Percentiles rank a stretch among this genome's conserved stretches.
These are phyloP conservation scores for Citrullus amarus DNA, from an alignment of 306 rosid genomes.

Conservation along the genomic window DNA sequence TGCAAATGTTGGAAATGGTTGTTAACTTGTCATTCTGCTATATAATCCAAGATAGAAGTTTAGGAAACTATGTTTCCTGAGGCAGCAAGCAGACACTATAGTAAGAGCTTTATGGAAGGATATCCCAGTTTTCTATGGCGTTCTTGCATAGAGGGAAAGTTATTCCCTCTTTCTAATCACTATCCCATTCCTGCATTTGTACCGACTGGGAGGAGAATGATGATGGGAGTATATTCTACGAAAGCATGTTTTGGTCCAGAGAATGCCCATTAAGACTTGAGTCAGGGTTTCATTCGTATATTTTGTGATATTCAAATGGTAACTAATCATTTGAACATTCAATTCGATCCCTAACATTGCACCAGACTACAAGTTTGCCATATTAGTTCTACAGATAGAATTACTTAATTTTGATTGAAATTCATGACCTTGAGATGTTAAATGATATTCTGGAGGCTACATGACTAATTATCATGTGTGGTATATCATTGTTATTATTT, in stretches of 20 bases:
- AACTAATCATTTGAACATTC: not conserved
- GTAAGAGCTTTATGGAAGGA: not conserved
- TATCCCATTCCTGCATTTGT: not conserved
- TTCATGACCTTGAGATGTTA: not conserved
- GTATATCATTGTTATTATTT: not conserved
- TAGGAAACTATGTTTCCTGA: not conserved
- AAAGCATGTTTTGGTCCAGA: not conserved
- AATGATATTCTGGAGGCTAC: not conserved
- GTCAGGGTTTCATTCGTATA: not conserved
- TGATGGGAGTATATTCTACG: not conserved
- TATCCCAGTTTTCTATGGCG: not conserved
- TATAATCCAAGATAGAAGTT: not conserved
- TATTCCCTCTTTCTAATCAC: not conserved
- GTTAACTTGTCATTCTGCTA: not conserved
- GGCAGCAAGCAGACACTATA: not conserved
- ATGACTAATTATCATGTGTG: not conserved
- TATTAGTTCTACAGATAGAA: not conserved
- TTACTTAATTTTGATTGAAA: not conserved
- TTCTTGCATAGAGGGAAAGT: not conserved
- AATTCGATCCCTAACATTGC: slow-evolving; percentile 1
- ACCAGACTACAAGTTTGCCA: not conserved
- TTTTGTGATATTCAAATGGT: not conserved
- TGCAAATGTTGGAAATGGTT: not conserved
- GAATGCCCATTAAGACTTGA: not conserved
- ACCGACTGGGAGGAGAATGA: not conserved